phyloP scores from a whole-genome alignment of 75 land plant species.

The Isoetes taiwanensis region DNA sequence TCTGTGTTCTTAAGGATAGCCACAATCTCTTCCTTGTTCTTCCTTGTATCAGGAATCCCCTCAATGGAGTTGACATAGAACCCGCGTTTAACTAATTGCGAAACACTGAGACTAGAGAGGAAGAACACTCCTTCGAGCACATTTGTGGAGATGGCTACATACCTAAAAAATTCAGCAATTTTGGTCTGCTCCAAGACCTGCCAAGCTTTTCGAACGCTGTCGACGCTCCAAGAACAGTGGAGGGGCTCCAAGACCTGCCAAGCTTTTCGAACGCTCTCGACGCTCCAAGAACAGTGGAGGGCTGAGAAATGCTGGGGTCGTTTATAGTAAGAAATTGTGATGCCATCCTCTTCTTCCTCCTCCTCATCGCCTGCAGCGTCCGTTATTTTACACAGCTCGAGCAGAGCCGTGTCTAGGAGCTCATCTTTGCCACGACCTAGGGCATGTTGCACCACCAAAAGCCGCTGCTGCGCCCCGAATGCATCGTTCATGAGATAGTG shows the following conservation, averaged over 20 bases:
- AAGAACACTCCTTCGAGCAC: not conserved
- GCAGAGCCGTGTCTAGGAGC: not conserved
- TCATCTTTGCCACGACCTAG: not conserved
- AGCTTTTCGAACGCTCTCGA: no score
- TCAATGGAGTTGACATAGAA: not conserved
- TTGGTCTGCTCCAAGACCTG: not conserved
- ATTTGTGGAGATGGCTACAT: not conserved
- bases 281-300: no score
- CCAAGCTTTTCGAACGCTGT: not conserved
- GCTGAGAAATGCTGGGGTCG: not conserved
- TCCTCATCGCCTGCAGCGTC: not conserved
- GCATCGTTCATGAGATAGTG: not conserved
- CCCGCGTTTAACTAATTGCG: not conserved
- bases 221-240: not conserved
- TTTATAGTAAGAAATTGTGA: not conserved
- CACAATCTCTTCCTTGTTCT: not conserved
- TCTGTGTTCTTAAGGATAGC: not conserved
- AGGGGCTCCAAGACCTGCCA: no score
- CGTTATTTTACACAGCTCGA: not conserved
- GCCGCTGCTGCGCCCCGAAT: not conserved
- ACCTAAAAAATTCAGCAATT: not conserved
- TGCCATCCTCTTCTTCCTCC: not conserved
- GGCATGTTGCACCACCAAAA: not conserved
- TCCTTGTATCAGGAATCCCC: not conserved
- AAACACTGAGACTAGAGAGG: not conserved